Conservation (phyloP, 2,329 filamentous ascomycete genomes). For the Beauveria scarabaeidicola region DNA sequence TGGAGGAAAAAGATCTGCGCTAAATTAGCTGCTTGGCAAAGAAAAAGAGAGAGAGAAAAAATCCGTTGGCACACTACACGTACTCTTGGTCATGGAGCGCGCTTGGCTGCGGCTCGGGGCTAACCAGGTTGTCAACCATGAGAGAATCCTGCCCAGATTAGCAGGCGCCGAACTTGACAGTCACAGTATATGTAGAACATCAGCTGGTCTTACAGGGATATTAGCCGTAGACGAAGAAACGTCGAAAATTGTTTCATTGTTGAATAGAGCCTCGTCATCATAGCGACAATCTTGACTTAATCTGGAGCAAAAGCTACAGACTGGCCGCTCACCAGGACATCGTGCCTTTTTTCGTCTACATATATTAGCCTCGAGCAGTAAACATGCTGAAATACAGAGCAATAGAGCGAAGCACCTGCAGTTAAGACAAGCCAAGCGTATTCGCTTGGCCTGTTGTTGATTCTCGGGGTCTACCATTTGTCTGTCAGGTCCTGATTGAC, state of each 20-base stretch:
- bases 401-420: neutral
- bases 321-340: neutral
- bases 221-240: neutral
- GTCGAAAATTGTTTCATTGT: neutral
- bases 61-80: neutral
- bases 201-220: neutral
- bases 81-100: neutral
- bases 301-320: neutral
- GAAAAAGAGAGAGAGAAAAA: too few relatives aligned
- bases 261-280: neutral
- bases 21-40: neutral
- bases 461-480: neutral
- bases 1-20: neutral
- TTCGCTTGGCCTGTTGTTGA: neutral
- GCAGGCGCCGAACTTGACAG: neutral
- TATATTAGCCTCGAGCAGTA: neutral
- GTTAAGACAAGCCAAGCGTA: neutral
- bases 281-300: neutral
- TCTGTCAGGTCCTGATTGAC: neutral
- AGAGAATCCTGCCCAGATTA: neutral
- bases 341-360: neutral
- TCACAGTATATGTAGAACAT: neutral
- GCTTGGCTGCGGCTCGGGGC: neutral
- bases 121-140: neutral
- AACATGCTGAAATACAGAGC: neutral